A percentile compares a stretch with the other conserved stretches of the same genome.
Evolutionary conservation across 805 yeast genomes (phyloP).

Genomic region (Saccharomycopsis oosterbeekiorum): DNA sequence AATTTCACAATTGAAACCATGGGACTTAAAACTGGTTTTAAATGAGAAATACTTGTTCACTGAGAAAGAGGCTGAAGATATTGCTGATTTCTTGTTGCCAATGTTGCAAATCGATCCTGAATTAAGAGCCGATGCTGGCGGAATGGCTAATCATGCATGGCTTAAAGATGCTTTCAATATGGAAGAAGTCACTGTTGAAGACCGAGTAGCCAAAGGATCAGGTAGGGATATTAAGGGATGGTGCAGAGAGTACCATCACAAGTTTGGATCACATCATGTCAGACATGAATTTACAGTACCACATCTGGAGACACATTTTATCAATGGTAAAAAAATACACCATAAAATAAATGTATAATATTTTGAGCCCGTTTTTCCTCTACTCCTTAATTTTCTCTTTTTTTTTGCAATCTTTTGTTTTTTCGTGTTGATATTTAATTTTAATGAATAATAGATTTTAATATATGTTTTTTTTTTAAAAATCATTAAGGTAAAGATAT

Average conservation of each 20-base stretch:
- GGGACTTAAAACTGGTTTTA: constrained; percentile 79
- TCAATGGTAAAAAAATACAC: not conserved
- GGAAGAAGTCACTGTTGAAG: constrained; percentile 52
- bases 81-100: constrained; percentile 71
- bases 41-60: constrained; percentile 75
- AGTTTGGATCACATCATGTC: not conserved
- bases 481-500: too few species aligned
- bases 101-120: constrained; percentile 78
- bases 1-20: constrained; percentile 74
- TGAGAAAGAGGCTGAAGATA: constrained; percentile 56
- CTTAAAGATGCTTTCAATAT: constrained; percentile 62
- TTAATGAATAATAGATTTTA: not conserved
- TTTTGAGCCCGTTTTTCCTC: not conserved
- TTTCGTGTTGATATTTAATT: not conserved
- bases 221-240: constrained; percentile 92
- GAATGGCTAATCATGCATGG: constrained; percentile 86
- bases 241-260: constrained; percentile 26
- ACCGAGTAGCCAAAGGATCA: constrained; percentile 65
- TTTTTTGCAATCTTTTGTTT: too few species aligned
- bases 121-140: constrained; percentile 89
- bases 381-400: not conserved
- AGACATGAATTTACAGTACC: not conserved
- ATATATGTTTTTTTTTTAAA: not conserved
- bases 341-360: not conserved
- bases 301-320: not conserved